Conservation (phyloP, 129 eudicot genomes). For the Chrysanthemum makinoi region DNA sequence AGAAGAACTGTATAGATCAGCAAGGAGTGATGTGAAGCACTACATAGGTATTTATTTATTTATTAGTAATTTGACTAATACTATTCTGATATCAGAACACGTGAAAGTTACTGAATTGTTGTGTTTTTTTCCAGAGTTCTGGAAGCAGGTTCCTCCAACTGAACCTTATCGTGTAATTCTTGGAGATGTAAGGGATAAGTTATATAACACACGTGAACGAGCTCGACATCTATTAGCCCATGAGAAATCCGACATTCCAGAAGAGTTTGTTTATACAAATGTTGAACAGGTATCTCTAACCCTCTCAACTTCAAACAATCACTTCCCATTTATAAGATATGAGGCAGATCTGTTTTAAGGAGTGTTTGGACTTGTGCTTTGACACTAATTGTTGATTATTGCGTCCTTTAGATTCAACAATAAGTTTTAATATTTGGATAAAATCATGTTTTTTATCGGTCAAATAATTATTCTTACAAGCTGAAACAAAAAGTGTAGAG, state of each 20-base stretch:
- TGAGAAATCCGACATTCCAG: slow-evolving; percentile 83
- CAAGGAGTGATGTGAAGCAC: slow-evolving; percentile 94
- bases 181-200: slow-evolving; percentile 92
- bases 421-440: background rate
- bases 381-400: background rate
- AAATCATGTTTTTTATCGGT: background rate
- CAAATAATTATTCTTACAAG: too few species aligned
- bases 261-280: slow-evolving; percentile 73
- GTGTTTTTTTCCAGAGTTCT: slow-evolving; percentile 62
- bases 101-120: background rate
- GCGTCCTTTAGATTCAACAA: background rate
- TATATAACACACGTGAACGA: slow-evolving; percentile 93
- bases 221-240: slow-evolving; percentile 83
- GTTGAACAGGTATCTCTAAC: slow-evolving; percentile 64
- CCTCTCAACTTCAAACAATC: background rate
- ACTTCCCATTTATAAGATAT: slow-evolving; percentile 7
- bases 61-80: background rate
- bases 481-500: too few species aligned
- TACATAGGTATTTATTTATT: slow-evolving; percentile 63
- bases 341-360: background rate
- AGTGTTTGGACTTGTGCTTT: background rate
- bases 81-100: background rate
- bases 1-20: slow-evolving; percentile 65
- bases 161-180: slow-evolving; percentile 97
- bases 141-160: slow-evolving; percentile 87